Conservation (phyloP, 2,329 filamentous ascomycete genomes). For the Microdochium bolleyi region DNA sequence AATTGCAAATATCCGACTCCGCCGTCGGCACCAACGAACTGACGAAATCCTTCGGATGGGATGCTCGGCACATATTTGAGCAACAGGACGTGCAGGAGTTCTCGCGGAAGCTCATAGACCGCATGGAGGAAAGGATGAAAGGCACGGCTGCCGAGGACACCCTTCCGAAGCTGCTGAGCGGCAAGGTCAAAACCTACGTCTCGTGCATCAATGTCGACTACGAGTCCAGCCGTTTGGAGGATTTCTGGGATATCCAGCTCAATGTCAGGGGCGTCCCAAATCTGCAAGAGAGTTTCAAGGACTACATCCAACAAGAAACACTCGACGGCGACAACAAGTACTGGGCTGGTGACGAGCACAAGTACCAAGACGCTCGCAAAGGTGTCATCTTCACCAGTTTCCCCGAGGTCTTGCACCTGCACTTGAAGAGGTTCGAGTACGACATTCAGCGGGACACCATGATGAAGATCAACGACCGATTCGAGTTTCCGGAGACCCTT, state of each 20-base stretch:
- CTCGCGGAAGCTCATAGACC: slow-evolving; percentile 93
- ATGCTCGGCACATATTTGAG: slow-evolving; percentile 95
- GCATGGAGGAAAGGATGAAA: slow-evolving; percentile 97
- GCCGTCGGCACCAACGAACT: slow-evolving; percentile 89
- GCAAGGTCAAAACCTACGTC: slow-evolving; percentile 98
- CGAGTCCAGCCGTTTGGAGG: slow-evolving; percentile 89
- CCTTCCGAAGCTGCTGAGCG: slow-evolving; percentile 84
- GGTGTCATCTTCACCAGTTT: slow-evolving; percentile 96
- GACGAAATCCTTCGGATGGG: slow-evolving; percentile 96
- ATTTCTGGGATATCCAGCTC: slow-evolving; percentile 98
- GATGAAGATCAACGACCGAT: slow-evolving; percentile 97
- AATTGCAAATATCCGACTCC: slow-evolving; percentile 75
- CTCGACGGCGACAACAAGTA: slow-evolving; percentile 99
- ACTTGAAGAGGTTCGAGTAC: slow-evolving; percentile 97
- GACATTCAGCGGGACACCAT: slow-evolving; percentile 93
- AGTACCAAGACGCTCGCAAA: slow-evolving; percentile 93
- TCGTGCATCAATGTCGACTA: slow-evolving; percentile 98
- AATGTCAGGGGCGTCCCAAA: slow-evolving; percentile 94
- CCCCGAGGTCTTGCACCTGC: slow-evolving; percentile 86
- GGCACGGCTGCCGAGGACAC: slow-evolving; percentile 86
- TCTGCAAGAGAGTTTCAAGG: slow-evolving; percentile 86
- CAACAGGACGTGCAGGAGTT: slow-evolving; percentile 98
- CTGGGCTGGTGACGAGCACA: slow-evolving; percentile 80
- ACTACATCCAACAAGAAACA: slow-evolving; percentile 94
- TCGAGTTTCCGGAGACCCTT: slow-evolving; percentile 79